Evolutionary conservation across 208 protist species (phyloP), one percentile per base, ranked within the genome.

Genomic region (Trypanosoma rangeli): DNA sequence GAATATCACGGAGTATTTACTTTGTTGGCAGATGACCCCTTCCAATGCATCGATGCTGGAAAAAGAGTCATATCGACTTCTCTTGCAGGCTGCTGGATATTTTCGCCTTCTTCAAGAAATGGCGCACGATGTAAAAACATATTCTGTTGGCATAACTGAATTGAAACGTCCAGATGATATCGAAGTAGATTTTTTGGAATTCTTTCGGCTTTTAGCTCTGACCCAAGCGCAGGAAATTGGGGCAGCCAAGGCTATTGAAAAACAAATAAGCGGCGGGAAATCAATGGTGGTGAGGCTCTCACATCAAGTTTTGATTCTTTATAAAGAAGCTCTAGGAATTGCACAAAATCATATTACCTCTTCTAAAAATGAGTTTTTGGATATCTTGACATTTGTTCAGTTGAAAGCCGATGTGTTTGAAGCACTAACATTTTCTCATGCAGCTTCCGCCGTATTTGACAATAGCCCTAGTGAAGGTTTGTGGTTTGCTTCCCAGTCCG

Each of bases 181-280:
- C 3, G 60, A 70, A n/a, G 65, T 44, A 24, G 49, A n/a, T 8
- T 68, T 84, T 42, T 29, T 80, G 26, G 31, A 46, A 3, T 80
- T 87, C 62, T 74, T 83, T 29, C 78, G 78, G 26, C 71, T 67
- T 42, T 20, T 89, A 22, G 76, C 74, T n/a, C 64, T 90, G 26
- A 79, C 76, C 1, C 78, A 90, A 50, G 88, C 84, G 13, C 88
- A 94, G 61, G 79, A 94, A 70, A 86, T 92, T 46, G 85, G 76
- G 16, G 60, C 77, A 5, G 64, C 57, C 33, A 87, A 73, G 50
- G 76, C 88, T 13, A 60, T 85, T 22, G 70, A 76, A 13, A 80
- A 65, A 33, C 78, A 87, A 39, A 55, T 75, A 0, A 89, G 85
- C 10, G 74, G 69, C 20, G 46, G 22, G 5, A 69, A 67, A 3